Evolutionary conservation across 2,329 filamentous ascomycete genomes (phyloP).

Genomic region (Kalaharituber pfeilii): DNA sequence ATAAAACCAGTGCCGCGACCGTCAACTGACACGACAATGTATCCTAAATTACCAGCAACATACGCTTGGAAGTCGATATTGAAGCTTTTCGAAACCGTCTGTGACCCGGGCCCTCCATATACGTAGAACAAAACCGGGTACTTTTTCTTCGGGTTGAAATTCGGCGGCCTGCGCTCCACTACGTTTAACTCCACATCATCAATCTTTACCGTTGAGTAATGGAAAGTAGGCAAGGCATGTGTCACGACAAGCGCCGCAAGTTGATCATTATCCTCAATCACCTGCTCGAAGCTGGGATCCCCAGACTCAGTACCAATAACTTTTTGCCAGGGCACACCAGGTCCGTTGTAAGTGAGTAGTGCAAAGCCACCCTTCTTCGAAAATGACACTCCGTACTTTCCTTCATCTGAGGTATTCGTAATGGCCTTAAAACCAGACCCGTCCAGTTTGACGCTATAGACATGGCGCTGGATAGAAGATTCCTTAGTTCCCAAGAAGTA

Average conservation of each 20-base stretch:
- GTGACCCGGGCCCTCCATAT: slow-evolving; percentile 88
- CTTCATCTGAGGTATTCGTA: slow-evolving; percentile 54
- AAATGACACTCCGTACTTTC: slow-evolving; percentile 70
- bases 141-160: slow-evolving; percentile 66
- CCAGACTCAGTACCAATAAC: slow-evolving; percentile 58
- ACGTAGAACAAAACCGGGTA: slow-evolving; percentile 92
- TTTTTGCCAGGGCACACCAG: slow-evolving; percentile 76
- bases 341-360: slow-evolving; percentile 69
- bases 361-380: slow-evolving; percentile 67
- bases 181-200: slow-evolving; percentile 50
- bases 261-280: slow-evolving; percentile 59
- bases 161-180: slow-evolving; percentile 72
- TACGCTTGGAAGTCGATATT: slow-evolving; percentile 78
- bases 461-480: slow-evolving; percentile 72
- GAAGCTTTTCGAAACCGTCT: slow-evolving; percentile 67
- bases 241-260: slow-evolving; percentile 53
- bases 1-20: slow-evolving; percentile 82
- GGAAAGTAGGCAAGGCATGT: slow-evolving; percentile 64
- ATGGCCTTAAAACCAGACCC: slow-evolving; percentile 55
- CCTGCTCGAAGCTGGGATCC: slow-evolving; percentile 38
- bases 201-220: slow-evolving; percentile 71
- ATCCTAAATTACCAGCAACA: slow-evolving; percentile 67
- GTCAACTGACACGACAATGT: slow-evolving; percentile 88
- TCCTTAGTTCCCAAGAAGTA: slow-evolving; percentile 83
- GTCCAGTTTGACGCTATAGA: slow-evolving; percentile 77